phyloP scores from a whole-genome alignment of 169 alveolate species.

The Plasmodium coatneyi region DNA sequence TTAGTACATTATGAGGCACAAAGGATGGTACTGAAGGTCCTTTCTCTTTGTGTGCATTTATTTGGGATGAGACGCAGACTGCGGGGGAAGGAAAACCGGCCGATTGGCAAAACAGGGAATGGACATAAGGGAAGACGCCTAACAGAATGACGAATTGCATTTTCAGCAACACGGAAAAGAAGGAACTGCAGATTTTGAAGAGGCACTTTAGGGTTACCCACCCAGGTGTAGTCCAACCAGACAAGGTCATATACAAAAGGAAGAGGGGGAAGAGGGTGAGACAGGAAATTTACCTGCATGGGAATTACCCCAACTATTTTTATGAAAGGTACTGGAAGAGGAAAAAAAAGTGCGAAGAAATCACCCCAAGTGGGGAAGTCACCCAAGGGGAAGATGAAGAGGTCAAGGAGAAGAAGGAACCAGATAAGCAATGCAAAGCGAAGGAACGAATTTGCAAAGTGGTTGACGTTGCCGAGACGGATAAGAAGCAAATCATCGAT shows the following conservation, averaged over 20 bases:
- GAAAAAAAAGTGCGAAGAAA: background rate
- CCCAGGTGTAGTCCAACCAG: background rate
- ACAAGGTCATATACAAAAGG: background rate
- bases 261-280: background rate
- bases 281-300: constrained; percentile 7
- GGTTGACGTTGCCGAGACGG: background rate
- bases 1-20: background rate
- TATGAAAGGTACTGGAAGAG: constrained; percentile 25
- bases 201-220: background rate
- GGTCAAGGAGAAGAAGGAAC: background rate
- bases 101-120: background rate
- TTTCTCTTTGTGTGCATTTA: background rate
- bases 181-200: background rate
- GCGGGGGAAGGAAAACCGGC: background rate
- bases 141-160: constrained; percentile 16
- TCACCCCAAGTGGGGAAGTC: background rate
- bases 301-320: constrained; percentile 33
- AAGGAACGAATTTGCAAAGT: background rate
- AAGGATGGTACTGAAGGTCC: background rate
- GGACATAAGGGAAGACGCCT: background rate
- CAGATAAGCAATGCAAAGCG: background rate
- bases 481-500: background rate
- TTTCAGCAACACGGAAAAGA: constrained; percentile 12
- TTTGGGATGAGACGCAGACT: background rate
- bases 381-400: background rate